A percentile compares a stretch with the other conserved stretches of the same genome.
Evolutionary conservation across 352 stramenopile genomes (phyloP).

Genomic region (Phytophthora cactorum): DNA sequence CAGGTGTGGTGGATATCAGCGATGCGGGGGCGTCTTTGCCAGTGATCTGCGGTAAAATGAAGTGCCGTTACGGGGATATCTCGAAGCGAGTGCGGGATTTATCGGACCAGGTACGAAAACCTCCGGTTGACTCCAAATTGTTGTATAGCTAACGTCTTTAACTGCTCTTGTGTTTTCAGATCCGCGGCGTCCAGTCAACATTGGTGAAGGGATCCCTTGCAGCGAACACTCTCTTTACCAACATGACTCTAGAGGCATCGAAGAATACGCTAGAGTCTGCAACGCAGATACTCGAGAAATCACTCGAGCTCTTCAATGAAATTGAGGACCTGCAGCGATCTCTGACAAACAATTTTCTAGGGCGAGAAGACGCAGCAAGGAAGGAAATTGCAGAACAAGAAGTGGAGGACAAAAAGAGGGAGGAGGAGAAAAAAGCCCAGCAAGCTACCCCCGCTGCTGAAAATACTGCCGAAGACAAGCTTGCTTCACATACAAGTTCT

Average conservation of each 20-base stretch:
- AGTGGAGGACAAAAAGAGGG: constrained; percentile 16
- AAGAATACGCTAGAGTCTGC: constrained; percentile 62
- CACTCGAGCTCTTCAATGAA: constrained; percentile 57
- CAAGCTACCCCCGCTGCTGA: constrained; percentile 1
- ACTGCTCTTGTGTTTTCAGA: constrained; percentile 21
- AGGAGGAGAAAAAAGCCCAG: constrained; percentile 16
- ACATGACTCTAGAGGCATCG: constrained; percentile 60
- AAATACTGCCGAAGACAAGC: not conserved
- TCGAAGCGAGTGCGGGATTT: constrained; percentile 53
- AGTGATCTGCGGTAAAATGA: constrained; percentile 75
- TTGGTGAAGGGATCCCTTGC: constrained; percentile 24
- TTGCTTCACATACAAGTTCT: not conserved
- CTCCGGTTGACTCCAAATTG: not conserved
- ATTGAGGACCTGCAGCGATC: constrained; percentile 52
- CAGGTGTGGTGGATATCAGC: constrained; percentile 72
- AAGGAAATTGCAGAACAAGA: constrained; percentile 34
- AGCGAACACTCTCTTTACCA: constrained; percentile 46
- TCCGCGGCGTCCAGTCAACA: constrained; percentile 34
- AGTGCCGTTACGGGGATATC: constrained; percentile 67
- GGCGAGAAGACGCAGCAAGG: constrained; percentile 34
- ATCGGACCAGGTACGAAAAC: constrained; percentile 49
- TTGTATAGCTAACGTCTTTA: constrained; percentile 4
- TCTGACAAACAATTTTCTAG: constrained; percentile 29
- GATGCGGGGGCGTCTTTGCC: constrained; percentile 58
- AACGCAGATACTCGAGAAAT: constrained; percentile 60